Percentiles rank a stretch among this genome's conserved stretches.
These are phyloP conservation scores for Ettlia oleoabundans DNA, from an alignment of 139 green algal species.

Conservation along the genomic window DNA sequence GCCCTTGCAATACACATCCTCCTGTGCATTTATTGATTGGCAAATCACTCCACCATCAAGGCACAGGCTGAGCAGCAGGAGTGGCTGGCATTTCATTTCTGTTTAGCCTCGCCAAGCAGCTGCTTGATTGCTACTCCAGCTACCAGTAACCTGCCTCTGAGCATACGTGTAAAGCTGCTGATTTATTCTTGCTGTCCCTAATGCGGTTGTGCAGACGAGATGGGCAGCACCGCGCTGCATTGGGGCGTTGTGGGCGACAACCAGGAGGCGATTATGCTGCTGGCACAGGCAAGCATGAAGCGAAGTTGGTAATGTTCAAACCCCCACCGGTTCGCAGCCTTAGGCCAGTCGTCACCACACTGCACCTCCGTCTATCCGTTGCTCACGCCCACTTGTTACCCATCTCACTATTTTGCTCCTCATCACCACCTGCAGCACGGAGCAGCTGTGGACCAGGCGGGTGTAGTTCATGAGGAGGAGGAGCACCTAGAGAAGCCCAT, in stretches of 20 bases:
- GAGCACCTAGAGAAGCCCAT: slow-evolving; percentile 25
- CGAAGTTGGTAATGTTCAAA: not conserved
- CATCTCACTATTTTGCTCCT: not conserved
- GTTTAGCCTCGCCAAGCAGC: too few species aligned
- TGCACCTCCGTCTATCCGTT: not conserved
- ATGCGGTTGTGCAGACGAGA: slow-evolving; percentile 15
- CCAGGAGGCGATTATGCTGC: slow-evolving; percentile 9
- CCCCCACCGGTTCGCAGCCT: not conserved
- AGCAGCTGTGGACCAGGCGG: slow-evolving; percentile 3
- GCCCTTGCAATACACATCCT: too few species aligned
- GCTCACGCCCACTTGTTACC: not conserved
- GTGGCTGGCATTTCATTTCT: too few species aligned
- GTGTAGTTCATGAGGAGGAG: slow-evolving; percentile 23
- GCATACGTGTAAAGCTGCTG: too few species aligned
- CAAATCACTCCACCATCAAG: too few species aligned
- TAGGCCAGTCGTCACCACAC: too few species aligned
- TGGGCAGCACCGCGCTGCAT: slow-evolving; percentile 22
- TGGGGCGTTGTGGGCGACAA: slow-evolving; percentile 23
- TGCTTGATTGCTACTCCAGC: too few species aligned
- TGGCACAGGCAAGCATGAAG: not conserved
- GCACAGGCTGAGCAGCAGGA: too few species aligned
- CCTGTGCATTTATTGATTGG: not conserved
- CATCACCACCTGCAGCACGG: slow-evolving; percentile 2
- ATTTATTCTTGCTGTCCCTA: too few species aligned
- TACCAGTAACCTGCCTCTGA: too few species aligned